Percentiles rank a stretch among this genome's conserved stretches.
These are phyloP conservation scores for Luffa acutangula DNA, from an alignment of 306 rosid genomes.

Conservation along the genomic window DNA sequence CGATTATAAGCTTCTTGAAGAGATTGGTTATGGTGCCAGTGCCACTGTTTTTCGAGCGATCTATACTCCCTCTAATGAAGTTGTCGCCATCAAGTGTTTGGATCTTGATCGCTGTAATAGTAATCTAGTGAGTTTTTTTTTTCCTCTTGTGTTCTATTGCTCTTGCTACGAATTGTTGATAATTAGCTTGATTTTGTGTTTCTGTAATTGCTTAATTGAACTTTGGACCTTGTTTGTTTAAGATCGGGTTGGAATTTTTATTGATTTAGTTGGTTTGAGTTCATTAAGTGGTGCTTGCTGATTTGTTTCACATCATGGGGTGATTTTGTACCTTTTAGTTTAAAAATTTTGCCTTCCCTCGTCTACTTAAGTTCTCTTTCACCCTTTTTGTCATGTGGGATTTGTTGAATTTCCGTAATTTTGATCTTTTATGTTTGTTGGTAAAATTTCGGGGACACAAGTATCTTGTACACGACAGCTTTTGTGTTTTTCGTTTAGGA, in stretches of 20 bases:
- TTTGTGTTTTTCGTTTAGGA: neutral
- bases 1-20: constrained; percentile 91
- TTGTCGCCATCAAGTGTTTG: constrained; percentile 83
- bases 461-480: no score
- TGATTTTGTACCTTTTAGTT: neutral
- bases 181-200: neutral
- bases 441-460: neutral
- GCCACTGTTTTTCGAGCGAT: constrained; percentile 87
- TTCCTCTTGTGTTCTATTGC: neutral
- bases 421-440: neutral
- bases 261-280: constrained; percentile 3
- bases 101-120: constrained; percentile 97
- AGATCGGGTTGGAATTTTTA: neutral
- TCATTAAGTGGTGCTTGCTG: neutral
- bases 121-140: constrained; percentile 41
- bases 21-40: constrained; percentile 92
- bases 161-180: neutral
- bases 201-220: neutral
- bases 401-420: neutral
- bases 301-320: neutral
- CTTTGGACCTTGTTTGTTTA: neutral
- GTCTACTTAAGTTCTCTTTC: neutral
- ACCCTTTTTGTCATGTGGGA: neutral
- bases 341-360: neutral
- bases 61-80: constrained; percentile 70